Evolutionary conservation across 2,329 filamentous ascomycete genomes (phyloP).

Genomic region (Claviceps paspali): DNA sequence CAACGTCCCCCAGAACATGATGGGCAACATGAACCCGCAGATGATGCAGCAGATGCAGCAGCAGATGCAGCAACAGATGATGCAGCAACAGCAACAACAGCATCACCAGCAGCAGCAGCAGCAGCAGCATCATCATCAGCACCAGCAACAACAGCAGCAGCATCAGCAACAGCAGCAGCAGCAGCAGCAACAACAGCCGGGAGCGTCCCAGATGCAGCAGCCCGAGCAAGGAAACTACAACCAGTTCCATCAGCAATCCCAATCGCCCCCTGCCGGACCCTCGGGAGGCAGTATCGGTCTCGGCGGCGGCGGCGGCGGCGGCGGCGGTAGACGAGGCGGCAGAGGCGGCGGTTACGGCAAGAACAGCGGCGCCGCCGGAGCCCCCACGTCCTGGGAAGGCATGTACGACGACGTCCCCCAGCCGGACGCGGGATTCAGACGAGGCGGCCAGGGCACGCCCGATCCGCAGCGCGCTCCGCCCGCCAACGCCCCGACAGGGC

Average conservation of each 20-base stretch:
- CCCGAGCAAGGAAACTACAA: constrained; percentile 1
- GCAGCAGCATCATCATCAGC: constrained; percentile 35
- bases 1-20: constrained; percentile 22
- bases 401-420: constrained; percentile 96
- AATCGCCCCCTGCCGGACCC: constrained; percentile 16
- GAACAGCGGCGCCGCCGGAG: too few relatives aligned
- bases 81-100: constrained; percentile 33
- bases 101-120: constrained; percentile 29
- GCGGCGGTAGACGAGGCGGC: too few relatives aligned
- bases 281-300: constrained; percentile 4
- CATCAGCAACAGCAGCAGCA: constrained; percentile 31
- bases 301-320: constrained; percentile 18
- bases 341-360: too few relatives aligned
- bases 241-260: constrained; percentile 32
- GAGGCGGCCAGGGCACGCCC: constrained; percentile 25
- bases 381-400: constrained; percentile 84
- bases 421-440: constrained; percentile 41
- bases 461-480: constrained; percentile 33
- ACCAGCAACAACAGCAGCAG: constrained; percentile 32
- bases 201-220: constrained; percentile 10
- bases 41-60: constrained; percentile 45
- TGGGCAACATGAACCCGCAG: constrained; percentile 29
- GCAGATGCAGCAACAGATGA: constrained; percentile 25
- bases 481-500: constrained; percentile 67
- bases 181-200: constrained; percentile 20